Base-by-base conservation (phyloP, 805 yeast species). In the Maudiozyma bulderi region DNA sequence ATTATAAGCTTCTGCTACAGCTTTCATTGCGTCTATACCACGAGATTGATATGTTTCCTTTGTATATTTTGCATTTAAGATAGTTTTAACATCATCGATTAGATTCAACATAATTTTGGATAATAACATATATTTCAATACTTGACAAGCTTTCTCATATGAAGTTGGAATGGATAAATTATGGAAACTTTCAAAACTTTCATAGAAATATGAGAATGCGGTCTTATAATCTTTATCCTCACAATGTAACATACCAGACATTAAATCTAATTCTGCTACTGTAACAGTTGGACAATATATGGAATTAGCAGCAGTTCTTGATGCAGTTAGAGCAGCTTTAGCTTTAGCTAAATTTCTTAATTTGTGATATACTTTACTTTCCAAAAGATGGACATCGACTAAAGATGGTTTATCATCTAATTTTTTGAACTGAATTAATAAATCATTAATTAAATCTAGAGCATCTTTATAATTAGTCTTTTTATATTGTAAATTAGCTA, bases 221-320 rank as follows among this genome's bases (percentile, higher is more conserved):
- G 99, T 93, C 64, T 87, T 86, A 71, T 86, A 95, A 67, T 93
- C 99, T 66, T 86, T 86, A 60, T 93, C 98, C 68, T 93, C 97
- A 38, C 97, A 95, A 70, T 91, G 95, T 54, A 93, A 76, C 49
- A 91, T 82, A 57, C 99, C 99, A 64, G 95, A 83, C 83, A 91
- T 89, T 70, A 87, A 78, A 65, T 93, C 99, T 48, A 93, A 76
- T 63, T 89, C 95, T 1, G 98, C 98, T 69, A 93, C 96, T 58
- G 84, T 76, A 46, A 82, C 73, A n/a, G 97, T 86, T 8, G 98
- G 95, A 60, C 96, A 86, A 71, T 90, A 95, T 47, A 93, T 87
- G 26, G 97, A 78, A 66, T 93, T 95, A n/a, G 99, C 99, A 3
- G 95, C 84, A 0, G 99, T 93, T 67, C 98, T 80, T 1, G 99